Evolutionary conservation across 352 stramenopile species (phyloP), one percentile per base, ranked within the genome.

Genomic region (Globisporangium splendens): DNA sequence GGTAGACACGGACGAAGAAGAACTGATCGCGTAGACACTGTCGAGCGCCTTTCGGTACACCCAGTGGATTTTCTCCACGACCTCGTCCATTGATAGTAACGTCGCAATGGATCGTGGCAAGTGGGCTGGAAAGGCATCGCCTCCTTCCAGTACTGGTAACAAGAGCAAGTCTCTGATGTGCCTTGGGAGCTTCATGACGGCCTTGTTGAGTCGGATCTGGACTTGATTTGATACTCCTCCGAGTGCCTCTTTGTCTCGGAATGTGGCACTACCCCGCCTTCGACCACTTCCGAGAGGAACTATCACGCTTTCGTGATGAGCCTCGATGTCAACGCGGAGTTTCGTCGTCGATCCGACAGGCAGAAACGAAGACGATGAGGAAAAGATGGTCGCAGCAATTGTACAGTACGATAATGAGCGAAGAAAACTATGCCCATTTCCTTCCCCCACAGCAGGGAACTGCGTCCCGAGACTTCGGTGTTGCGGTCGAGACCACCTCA

Each of bases 381-480:
- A 54, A 10, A 72, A 54, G 8, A 41, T 55, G 3, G 52, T 73
- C 5, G 68, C 68, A 17, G 59, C 73, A 35, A 77, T 70, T 7
- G 70, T 82, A 53, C 67, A 79, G 56, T 79, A 79, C 46, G 73
- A 59, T 2, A 79, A 55, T n/a, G 70, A 70, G 3, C 63, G 52
- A 13, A 79, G 21, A n/a, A 77, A 79, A 14, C 50, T 60, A 2
- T 46, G 47, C 12, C 57, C 24, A n/a, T 42, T 43, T 0, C 35
- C 46, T 6, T 18, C n/a, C 7, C 35, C 54, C 0, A 63, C 20
- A 17, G 21, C 17, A 15, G 73, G 70, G 49, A 79, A 77, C 46
- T 83, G 73, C 18, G 73, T 83, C 1, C 46, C 10, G 1, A 60
- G 42, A 4, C 59, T 48, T 8, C 61, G 65, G 6, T 24, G 20